Evolutionary conservation across 140 eudicot genomes (phyloP).

Genomic region (Flaveria floridana): DNA sequence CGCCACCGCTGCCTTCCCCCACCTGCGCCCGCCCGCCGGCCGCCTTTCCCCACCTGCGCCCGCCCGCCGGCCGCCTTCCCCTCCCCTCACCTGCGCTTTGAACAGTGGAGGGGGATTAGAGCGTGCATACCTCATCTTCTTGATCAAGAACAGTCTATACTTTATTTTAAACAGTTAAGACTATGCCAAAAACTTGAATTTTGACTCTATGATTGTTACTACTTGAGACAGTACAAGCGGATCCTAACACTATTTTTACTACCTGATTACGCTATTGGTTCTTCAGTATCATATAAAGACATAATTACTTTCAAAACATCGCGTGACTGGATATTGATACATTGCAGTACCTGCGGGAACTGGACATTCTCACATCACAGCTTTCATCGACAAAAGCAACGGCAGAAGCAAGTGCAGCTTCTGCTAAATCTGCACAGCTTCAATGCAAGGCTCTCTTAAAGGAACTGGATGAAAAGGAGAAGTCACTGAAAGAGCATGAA

Average conservation of each 20-base stretch:
- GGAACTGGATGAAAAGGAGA: constrained; percentile 70
- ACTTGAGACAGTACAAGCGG: neutral
- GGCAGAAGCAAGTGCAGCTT: constrained; percentile 85
- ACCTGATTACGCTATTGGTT: neutral
- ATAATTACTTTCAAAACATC: neutral
- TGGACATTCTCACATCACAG: constrained; percentile 67
- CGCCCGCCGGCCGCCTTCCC: no score
- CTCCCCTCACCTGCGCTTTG: no score
- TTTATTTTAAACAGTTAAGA: neutral
- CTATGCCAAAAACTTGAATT: neutral
- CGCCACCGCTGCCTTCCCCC: no score
- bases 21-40: no score
- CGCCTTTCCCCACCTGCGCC: no score
- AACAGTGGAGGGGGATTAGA: no score
- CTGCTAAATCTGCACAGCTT: constrained; percentile 77
- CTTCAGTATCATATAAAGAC: neutral
- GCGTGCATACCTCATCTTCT: no score
- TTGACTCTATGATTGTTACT: neutral
- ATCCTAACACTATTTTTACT: neutral
- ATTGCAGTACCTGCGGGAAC: constrained; percentile 65
- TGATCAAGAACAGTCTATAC: no score
- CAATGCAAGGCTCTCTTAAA: constrained; percentile 66
- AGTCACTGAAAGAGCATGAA: constrained; percentile 79
- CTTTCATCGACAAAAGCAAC: constrained; percentile 69
- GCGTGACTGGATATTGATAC: neutral